These are phyloP conservation scores for Eragrostis nindensis DNA, from an alignment of 176 grass and related monocot species.

Conservation along the genomic window DNA sequence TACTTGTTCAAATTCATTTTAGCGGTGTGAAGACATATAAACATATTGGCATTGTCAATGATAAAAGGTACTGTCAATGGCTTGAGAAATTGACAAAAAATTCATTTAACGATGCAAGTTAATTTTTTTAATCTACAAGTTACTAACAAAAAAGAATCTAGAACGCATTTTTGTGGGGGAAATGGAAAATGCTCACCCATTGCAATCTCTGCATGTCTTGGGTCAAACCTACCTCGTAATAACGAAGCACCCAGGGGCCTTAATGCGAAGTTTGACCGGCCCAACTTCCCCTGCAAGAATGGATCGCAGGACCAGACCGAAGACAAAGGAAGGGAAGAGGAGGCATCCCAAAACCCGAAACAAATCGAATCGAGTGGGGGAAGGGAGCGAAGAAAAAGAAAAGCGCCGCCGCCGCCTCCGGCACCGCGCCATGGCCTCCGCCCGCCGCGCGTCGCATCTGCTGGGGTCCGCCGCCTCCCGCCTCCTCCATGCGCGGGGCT, in stretches of 20 bases:
- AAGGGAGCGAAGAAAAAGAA: background rate
- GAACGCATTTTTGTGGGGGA: too few species aligned
- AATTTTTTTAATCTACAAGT: too few species aligned
- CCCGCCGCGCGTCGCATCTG: conserved; percentile 75
- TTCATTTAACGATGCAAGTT: too few species aligned
- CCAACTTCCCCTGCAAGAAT: conserved; percentile 59
- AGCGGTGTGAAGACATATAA: too few species aligned
- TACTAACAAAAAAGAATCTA: too few species aligned
- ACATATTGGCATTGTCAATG: too few species aligned
- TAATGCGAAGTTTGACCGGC: conserved; percentile 27
- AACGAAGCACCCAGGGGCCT: background rate
- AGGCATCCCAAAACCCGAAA: conserved; percentile 23
- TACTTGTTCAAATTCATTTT: too few species aligned
- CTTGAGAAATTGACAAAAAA: too few species aligned
- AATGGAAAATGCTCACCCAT: background rate
- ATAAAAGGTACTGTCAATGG: too few species aligned
- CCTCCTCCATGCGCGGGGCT: conserved; percentile 57
- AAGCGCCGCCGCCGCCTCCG: conserved; percentile 45
- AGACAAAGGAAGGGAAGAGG: conserved; percentile 22
- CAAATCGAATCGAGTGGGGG: conserved; percentile 47
- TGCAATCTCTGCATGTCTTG: background rate
- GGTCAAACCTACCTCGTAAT: conserved; percentile 2
- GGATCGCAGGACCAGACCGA: conserved; percentile 32
- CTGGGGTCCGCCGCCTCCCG: conserved; percentile 68
- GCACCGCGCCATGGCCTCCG: conserved; percentile 47